Percentiles rank a stretch among this genome's conserved stretches.
These are phyloP conservation scores for Gossypium stocksii DNA, from an alignment of 345 rosid genomes.

Conservation along the genomic window DNA sequence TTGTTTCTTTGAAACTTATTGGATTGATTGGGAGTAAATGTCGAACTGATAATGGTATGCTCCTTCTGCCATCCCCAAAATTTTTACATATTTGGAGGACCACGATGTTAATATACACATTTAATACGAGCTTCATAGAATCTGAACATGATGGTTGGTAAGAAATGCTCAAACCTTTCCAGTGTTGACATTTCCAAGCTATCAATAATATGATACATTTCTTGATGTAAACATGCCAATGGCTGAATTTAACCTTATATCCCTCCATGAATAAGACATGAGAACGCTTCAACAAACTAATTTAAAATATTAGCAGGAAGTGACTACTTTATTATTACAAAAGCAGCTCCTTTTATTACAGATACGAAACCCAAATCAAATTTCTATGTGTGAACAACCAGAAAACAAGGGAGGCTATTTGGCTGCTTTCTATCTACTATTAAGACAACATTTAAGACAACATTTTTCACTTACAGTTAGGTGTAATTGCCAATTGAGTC, in stretches of 20 bases:
- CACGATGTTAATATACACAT: too few relatives aligned
- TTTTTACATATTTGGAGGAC: too few relatives aligned
- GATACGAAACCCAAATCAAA: background rate
- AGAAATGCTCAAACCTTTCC: background rate
- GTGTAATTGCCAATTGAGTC: too few relatives aligned
- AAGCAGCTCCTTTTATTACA: background rate
- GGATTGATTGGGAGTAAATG: too few relatives aligned
- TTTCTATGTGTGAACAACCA: background rate
- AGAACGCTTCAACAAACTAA: background rate
- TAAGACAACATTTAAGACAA: background rate
- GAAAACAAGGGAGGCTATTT: background rate
- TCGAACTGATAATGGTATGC: too few relatives aligned
- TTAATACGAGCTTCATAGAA: too few relatives aligned
- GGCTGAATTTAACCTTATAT: background rate
- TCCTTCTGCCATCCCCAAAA: too few relatives aligned
- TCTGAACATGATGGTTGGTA: background rate
- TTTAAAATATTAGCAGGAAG: background rate
- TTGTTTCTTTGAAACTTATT: too few relatives aligned
- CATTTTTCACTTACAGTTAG: background rate
- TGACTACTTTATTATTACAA: background rate
- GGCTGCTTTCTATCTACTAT: background rate
- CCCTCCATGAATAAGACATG: slow-evolving; percentile 3
- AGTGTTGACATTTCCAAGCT: background rate
- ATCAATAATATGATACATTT: background rate
- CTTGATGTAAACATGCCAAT: background rate